phyloP scores from a whole-genome alignment of 148 eudicot genomes.

The Silene conica region DNA sequence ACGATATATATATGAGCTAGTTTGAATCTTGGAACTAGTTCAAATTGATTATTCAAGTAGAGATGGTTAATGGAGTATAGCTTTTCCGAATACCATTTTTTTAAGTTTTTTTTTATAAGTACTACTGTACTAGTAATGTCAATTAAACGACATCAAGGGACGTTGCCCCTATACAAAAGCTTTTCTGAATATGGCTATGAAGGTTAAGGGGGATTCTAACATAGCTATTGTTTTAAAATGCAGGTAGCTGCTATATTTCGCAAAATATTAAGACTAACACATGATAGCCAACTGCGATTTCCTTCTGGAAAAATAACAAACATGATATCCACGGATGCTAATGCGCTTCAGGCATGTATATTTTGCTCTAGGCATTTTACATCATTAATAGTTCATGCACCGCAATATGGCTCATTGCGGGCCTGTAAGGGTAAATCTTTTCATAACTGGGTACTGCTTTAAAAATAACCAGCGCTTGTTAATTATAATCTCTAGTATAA shows the following conservation, averaged over 20 bases:
- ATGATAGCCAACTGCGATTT: slow-evolving; percentile 50
- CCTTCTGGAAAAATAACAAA: slow-evolving; percentile 63
- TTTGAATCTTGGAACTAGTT: no score
- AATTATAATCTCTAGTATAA: not conserved
- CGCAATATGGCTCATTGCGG: not conserved
- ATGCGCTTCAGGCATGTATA: not conserved
- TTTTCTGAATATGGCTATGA: not conserved
- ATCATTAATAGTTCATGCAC: not conserved
- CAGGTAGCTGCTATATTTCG: slow-evolving; percentile 73
- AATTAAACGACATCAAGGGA: no score
- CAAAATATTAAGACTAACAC: slow-evolving; percentile 54
- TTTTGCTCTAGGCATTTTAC: not conserved
- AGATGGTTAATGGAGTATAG: no score
- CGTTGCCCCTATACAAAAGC: no score
- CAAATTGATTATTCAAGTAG: no score
- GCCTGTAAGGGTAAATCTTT: not conserved
- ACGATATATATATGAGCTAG: no score
- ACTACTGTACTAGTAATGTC: no score
- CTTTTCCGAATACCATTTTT: no score
- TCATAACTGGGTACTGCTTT: not conserved
- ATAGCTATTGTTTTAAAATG: not conserved
- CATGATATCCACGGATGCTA: slow-evolving; percentile 62
- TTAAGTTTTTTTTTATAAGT: no score
- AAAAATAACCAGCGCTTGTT: not conserved
- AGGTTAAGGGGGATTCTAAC: not conserved